Conservation (phyloP, 2,329 filamentous ascomycete species). For the Tolypocladium pustulatum region DNA sequence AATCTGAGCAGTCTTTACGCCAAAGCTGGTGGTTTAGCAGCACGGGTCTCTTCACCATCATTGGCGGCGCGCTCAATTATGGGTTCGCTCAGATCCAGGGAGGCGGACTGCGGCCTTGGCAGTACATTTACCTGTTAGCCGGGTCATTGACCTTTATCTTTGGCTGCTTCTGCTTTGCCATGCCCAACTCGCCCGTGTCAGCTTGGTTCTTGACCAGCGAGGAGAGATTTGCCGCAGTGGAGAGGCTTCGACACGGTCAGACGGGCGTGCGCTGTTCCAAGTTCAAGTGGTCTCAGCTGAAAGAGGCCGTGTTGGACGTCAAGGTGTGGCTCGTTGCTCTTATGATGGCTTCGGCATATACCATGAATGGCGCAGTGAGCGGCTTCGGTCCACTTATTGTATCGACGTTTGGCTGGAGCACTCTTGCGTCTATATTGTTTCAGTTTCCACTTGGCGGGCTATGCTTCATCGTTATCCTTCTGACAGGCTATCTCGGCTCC, state of each 20-base stretch:
- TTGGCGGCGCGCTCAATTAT: constrained; percentile 56
- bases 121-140: constrained; percentile 60
- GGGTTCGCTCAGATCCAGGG: constrained; percentile 53
- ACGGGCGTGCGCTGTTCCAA: constrained; percentile 51
- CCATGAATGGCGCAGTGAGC: constrained; percentile 59
- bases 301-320: constrained; percentile 45
- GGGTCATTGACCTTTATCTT: constrained; percentile 54
- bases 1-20: constrained; percentile 51
- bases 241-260: constrained; percentile 50
- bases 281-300: constrained; percentile 49
- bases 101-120: constrained; percentile 49
- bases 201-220: constrained; percentile 59
- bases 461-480: constrained; percentile 55
- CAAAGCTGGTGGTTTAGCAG: constrained; percentile 59
- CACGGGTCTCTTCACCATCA: constrained; percentile 49
- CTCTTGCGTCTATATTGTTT: constrained; percentile 56
- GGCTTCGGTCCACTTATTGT: constrained; percentile 66
- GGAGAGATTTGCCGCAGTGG: constrained; percentile 54
- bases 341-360: constrained; percentile 63
- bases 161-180: constrained; percentile 51
- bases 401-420: constrained; percentile 56
- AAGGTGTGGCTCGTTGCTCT: constrained; percentile 55
- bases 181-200: constrained; percentile 54
- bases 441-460: constrained; percentile 65
- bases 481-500: constrained; percentile 54